A percentile compares a stretch with the other conserved stretches of the same genome.
Evolutionary conservation across 169 alveolate species (phyloP).

Genomic region (Babesia caballi): DNA sequence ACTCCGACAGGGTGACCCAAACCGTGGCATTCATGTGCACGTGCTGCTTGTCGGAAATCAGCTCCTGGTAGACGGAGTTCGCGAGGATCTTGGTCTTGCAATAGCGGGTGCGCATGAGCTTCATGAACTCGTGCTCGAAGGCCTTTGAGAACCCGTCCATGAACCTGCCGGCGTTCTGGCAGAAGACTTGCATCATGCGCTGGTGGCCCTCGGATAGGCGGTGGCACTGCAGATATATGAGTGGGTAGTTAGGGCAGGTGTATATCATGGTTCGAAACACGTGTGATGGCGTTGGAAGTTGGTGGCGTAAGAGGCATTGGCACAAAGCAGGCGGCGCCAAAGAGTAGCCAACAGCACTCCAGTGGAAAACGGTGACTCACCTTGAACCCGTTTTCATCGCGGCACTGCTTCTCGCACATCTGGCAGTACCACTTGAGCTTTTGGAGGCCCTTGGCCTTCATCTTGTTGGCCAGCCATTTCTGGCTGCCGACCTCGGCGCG

Average conservation of each 20-base stretch:
- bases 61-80: conserved; percentile 85
- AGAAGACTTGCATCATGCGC: conserved; percentile 89
- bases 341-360: neutral
- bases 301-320: too few species aligned
- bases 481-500: conserved; percentile 90
- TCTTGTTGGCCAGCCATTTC: conserved; percentile 92
- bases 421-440: conserved; percentile 93
- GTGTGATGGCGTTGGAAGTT: too few species aligned
- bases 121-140: conserved; percentile 88
- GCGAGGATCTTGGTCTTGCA: conserved; percentile 83
- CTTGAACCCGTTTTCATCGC: conserved; percentile 93
- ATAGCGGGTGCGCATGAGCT: conserved; percentile 83
- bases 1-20: conserved; percentile 91
- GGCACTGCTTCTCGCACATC: conserved; percentile 93
- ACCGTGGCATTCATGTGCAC: conserved; percentile 93
- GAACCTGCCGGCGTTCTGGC: conserved; percentile 85
- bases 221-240: conserved; percentile 76
- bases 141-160: conserved; percentile 89
- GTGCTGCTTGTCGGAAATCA: conserved; percentile 88
- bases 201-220: conserved; percentile 90
- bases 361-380: conserved; percentile 16
- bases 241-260: too few species aligned
- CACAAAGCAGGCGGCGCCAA: neutral
- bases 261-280: too few species aligned
- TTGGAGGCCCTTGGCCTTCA: conserved; percentile 92